Evolutionary conservation across 139 green algal genomes (phyloP), one percentile per base, ranked within the genome.

Genomic region (Chlorella sp.): DNA sequence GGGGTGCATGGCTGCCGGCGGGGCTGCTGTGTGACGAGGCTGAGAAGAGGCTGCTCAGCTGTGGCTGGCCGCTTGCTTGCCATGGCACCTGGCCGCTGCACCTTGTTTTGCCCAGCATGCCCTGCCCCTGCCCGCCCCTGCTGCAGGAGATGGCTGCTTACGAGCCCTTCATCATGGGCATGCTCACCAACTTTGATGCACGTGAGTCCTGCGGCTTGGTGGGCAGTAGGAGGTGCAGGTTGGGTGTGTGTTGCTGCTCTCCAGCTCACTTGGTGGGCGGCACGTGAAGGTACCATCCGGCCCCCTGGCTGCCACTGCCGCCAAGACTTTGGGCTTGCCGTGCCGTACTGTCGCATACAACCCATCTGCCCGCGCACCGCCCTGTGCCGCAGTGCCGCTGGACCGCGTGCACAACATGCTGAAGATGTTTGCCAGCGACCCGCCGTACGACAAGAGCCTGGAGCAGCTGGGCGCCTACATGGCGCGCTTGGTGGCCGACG

Each of bases 371-470:
- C 51, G 51, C 51, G 18, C 12, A 9, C 51, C 51, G 51, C 21
- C 51, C 51, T 15, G 9, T 60, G 51, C 51, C 51, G 51, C 51
- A 60, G 51, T 99, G 82, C 90, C 95, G 0, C 74, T 98, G 68
- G 95, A 98, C 36, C 88, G 95, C 7, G 95, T 99, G 67, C 96
- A 99, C 87, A 96, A 97, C 90, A 97, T 98, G 94, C 91, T 99
- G 56, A 96, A 97, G 70, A 97, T 98, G 92, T 99, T 99, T 92
- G 94, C 96, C 34, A 84, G 90, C 3, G 93, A 97, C 34, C 95
- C 95, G 32, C 91, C 91, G 17, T 98, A 98, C 83, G 96, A 98
- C 75, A 95, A 92, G 57, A 93, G 79, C 4, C 60, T 90, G 32
- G 89, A 95, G 62, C 90, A 98, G 81, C 88, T 98, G 70, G 86